Conservation (phyloP, 495 filamentous ascomycete species). For the Aspergillus nanangensis region DNA sequence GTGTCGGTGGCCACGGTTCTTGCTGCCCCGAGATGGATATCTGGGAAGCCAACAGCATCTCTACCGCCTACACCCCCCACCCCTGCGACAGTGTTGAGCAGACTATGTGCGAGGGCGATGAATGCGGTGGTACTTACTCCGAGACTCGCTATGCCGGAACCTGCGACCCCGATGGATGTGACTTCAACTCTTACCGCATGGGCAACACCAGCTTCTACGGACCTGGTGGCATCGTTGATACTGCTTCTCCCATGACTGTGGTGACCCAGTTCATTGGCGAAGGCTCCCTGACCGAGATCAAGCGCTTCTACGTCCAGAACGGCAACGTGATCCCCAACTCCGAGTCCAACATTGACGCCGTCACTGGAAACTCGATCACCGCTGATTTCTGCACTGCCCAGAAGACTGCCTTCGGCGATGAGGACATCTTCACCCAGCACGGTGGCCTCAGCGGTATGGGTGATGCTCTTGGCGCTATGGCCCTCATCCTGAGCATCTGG, state of each 20-base stretch:
- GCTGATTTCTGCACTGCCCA: constrained; percentile 53
- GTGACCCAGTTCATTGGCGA: constrained; percentile 62
- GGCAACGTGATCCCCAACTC: constrained; percentile 58
- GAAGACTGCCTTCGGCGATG: constrained; percentile 54
- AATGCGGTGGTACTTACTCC: constrained; percentile 47
- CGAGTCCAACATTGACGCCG: constrained; percentile 44
- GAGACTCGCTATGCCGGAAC: constrained; percentile 38
- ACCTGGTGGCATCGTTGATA: constrained; percentile 54
- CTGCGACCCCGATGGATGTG: constrained; percentile 72
- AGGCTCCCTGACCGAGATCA: constrained; percentile 55
- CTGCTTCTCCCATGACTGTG: constrained; percentile 56
- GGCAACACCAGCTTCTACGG: constrained; percentile 61
- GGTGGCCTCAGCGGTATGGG: constrained; percentile 59
- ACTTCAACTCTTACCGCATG: constrained; percentile 69
- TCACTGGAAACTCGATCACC: constrained; percentile 53
- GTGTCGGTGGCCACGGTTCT: constrained; percentile 51
- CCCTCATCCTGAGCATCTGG: constrained; percentile 76
- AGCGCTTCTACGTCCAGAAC: constrained; percentile 66
- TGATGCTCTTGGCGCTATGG: constrained; percentile 54
- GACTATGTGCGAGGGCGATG: constrained; percentile 51
- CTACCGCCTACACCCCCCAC: constrained; percentile 57
- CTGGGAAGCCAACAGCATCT: constrained; percentile 60
- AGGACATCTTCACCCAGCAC: constrained; percentile 46
- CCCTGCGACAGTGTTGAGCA: constrained; percentile 50
- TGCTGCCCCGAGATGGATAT: constrained; percentile 73